phyloP scores from a whole-genome alignment of 768 basidiomycete genomes.

The Kwoniella bestiolae region DNA sequence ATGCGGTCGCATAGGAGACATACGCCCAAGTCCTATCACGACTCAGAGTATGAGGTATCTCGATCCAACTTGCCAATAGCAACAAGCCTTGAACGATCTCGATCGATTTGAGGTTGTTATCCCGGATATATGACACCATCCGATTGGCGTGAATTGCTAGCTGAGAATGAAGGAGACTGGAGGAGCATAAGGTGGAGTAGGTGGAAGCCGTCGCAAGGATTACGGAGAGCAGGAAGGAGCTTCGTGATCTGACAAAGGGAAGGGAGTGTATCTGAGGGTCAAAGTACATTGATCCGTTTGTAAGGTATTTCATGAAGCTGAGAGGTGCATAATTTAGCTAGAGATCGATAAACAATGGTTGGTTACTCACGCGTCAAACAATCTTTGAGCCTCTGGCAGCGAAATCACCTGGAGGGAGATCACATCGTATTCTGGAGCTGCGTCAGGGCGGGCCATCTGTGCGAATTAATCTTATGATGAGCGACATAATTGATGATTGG shows the following conservation, averaged over 20 bases:
- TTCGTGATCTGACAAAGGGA: conserved; percentile 11
- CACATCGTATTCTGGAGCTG: conserved; percentile 24
- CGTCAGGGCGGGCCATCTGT: conserved; percentile 24
- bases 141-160: conserved; percentile 9
- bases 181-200: conserved; percentile 13
- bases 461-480: no score
- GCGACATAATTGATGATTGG: no score
- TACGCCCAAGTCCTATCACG: conserved; percentile 23
- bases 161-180: conserved; percentile 12
- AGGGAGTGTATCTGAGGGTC: conserved; percentile 24
- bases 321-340: no score
- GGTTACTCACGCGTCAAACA: conserved; percentile 19
- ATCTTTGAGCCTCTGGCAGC: conserved; percentile 16
- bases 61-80: conserved; percentile 21
- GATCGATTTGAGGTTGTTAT: conserved; percentile 21
- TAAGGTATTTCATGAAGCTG: conserved; percentile 23
- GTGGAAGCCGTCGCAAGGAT: conserved; percentile 15
- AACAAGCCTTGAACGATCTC: conserved; percentile 24
- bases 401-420: conserved; percentile 21
- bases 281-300: conserved; percentile 27
- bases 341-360: no score
- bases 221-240: conserved; percentile 22
- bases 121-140: conserved; percentile 12
- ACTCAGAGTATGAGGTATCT: conserved; percentile 14
- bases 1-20: conserved; percentile 24